A percentile compares a stretch with the other conserved stretches of the same genome.
Conservation (phyloP, 495 filamentous ascomycete genomes). For the Oleoguttula mirabilis region DNA sequence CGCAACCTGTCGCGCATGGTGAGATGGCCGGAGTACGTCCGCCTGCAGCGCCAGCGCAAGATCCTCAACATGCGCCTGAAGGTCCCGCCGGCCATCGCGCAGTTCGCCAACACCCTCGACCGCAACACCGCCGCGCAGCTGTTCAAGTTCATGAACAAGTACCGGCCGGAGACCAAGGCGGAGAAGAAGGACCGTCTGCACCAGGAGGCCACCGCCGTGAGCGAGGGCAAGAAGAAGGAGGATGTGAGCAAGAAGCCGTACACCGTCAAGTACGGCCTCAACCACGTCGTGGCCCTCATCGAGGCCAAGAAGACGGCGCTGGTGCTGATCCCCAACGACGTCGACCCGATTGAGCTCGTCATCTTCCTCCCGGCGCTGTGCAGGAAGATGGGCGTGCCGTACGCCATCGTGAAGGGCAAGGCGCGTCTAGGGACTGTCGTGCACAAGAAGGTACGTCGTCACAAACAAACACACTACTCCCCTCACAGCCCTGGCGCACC, state of each 20-base stretch:
- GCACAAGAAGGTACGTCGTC: constrained; percentile 96
- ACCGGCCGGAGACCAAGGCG: constrained; percentile 95
- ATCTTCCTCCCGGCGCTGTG: constrained; percentile 98
- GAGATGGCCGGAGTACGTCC: constrained; percentile 69
- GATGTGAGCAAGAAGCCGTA: constrained; percentile 99
- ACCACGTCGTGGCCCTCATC: constrained; percentile 98
- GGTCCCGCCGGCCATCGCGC: constrained; percentile 92
- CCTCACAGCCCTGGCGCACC: background rate
- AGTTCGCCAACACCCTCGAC: constrained; percentile 96
- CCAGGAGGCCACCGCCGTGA: constrained; percentile 93
- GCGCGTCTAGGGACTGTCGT: constrained; percentile 96
- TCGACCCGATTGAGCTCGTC: constrained; percentile 99
- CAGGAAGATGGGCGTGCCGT: constrained; percentile 99
- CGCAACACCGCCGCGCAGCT: constrained; percentile 93
- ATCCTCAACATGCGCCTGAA: constrained; percentile 97
- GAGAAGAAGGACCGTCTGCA: constrained; percentile 99
- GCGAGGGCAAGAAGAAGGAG: constrained; percentile 99
- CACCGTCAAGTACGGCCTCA: constrained; percentile 97
- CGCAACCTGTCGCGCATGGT: constrained; percentile 98
- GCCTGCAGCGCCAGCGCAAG: constrained; percentile 99
- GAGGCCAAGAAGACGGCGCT: constrained; percentile 99
- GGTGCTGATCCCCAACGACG: constrained; percentile 97
- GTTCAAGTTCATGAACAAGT: constrained; percentile 99
- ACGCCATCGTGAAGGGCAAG: constrained; percentile 99
- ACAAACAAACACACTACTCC: constrained; percentile 26